Conservation (phyloP, 176 grass and related monocot genomes). For the Musa troglodytarum region DNA sequence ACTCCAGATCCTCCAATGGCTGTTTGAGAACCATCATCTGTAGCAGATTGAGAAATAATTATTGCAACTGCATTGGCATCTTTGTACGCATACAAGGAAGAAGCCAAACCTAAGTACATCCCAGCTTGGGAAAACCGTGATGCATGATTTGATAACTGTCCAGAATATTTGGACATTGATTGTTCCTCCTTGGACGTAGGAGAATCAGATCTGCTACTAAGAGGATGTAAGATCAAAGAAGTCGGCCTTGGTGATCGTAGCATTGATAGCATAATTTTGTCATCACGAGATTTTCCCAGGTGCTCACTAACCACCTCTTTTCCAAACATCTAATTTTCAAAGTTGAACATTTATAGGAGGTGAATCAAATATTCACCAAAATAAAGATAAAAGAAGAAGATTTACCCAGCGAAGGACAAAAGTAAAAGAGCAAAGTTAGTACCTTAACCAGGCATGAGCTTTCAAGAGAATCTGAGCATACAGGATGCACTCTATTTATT, state of each 20-base stretch:
- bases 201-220: neutral
- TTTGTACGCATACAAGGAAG: conserved; percentile 3
- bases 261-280: conserved; percentile 5
- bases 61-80: conserved; percentile 1
- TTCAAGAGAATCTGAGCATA: conserved; percentile 13
- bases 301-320: conserved; percentile 6
- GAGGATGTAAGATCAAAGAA: neutral
- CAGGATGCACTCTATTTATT: conserved; percentile 7
- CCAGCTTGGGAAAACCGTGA: neutral
- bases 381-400: too few species aligned
- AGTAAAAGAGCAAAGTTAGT: neutral
- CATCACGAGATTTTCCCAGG: neutral
- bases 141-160: neutral
- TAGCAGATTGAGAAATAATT: conserved; percentile 5
- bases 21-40: conserved; percentile 25
- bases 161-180: neutral
- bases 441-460: neutral
- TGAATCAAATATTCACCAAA: too few species aligned
- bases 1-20: conserved; percentile 15
- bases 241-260: conserved; percentile 1
- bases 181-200: neutral
- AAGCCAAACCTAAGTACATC: neutral
- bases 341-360: neutral
- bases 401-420: too few species aligned
- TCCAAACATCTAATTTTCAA: conserved; percentile 10